Percentiles rank a stretch among this genome's conserved stretches.
Conservation (phyloP, 805 yeast genomes). For the Hanseniaspora jakobsenii region DNA sequence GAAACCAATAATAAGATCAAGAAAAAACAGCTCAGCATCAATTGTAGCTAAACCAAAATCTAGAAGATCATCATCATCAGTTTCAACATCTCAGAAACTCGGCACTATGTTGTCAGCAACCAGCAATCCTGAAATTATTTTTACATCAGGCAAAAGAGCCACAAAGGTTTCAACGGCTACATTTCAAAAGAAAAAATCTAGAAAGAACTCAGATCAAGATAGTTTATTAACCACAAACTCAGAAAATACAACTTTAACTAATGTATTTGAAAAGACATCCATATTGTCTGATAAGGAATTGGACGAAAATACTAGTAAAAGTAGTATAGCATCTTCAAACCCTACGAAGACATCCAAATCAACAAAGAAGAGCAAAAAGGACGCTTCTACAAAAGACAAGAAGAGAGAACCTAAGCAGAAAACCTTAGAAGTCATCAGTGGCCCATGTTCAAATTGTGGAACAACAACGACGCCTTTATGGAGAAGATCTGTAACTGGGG, state of each 20-base stretch:
- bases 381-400: background rate
- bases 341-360: too few species aligned
- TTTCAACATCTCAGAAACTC: background rate
- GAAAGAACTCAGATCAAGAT: too few species aligned
- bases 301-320: background rate
- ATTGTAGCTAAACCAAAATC: slow-evolving; percentile 13
- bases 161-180: background rate
- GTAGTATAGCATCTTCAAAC: too few species aligned
- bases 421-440: slow-evolving; percentile 6
- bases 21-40: background rate
- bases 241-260: background rate
- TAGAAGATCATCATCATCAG: slow-evolving; percentile 11
- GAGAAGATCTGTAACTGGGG: slow-evolving; percentile 83
- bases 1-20: background rate
- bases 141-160: background rate
- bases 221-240: background rate
- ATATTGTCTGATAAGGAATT: too few species aligned
- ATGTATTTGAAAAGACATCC: too few species aligned
- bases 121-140: too few species aligned
- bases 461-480: slow-evolving; percentile 87
- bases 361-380: slow-evolving; percentile 1
- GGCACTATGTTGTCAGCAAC: too few species aligned
- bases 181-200: background rate
- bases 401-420: background rate
- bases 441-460: slow-evolving; percentile 68